phyloP scores from a whole-genome alignment of 1,284 basidiomycete species.

The Microbotryum intermedium region DNA sequence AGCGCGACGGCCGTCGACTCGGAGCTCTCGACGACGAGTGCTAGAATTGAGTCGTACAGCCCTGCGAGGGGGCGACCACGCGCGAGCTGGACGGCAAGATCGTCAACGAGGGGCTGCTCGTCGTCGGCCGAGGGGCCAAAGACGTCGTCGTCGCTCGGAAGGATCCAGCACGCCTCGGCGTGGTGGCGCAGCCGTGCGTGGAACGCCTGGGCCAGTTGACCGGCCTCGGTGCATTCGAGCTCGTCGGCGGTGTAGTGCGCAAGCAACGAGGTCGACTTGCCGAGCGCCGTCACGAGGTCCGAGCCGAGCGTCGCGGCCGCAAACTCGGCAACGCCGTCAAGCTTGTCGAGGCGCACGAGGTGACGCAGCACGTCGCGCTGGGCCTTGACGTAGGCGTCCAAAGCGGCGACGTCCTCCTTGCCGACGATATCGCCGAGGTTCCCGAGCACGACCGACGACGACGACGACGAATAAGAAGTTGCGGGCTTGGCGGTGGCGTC shows the following conservation, averaged over 20 bases:
- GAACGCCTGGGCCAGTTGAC: background rate
- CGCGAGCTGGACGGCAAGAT: conserved; percentile 63
- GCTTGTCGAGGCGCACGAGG: conserved; percentile 3
- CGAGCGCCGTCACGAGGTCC: conserved; percentile 56
- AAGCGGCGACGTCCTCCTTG: conserved; percentile 46
- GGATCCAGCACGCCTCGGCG: background rate
- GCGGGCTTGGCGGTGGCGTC: background rate
- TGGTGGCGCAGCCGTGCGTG: background rate
- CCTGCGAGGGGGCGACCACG: conserved; percentile 61
- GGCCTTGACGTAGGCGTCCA: conserved; percentile 52
- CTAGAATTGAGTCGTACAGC: conserved; percentile 70
- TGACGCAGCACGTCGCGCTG: conserved; percentile 51
- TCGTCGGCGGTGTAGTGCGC: background rate
- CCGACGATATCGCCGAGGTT: conserved; percentile 49
- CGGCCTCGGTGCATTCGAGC: background rate
- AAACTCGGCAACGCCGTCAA: conserved; percentile 65
- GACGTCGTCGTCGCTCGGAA: conserved; percentile 14
- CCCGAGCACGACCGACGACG: background rate
- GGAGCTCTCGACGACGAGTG: conserved; percentile 62
- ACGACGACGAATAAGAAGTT: conserved; percentile 36
- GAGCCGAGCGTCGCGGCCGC: conserved; percentile 62
- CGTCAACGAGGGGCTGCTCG: conserved; percentile 56
- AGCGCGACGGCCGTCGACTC: conserved; percentile 75
- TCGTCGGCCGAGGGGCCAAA: conserved; percentile 50
- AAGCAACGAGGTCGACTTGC: background rate